These are phyloP conservation scores for Klebsormidium nitens DNA, from an alignment of 139 green algal genomes.

Conservation along the genomic window DNA sequence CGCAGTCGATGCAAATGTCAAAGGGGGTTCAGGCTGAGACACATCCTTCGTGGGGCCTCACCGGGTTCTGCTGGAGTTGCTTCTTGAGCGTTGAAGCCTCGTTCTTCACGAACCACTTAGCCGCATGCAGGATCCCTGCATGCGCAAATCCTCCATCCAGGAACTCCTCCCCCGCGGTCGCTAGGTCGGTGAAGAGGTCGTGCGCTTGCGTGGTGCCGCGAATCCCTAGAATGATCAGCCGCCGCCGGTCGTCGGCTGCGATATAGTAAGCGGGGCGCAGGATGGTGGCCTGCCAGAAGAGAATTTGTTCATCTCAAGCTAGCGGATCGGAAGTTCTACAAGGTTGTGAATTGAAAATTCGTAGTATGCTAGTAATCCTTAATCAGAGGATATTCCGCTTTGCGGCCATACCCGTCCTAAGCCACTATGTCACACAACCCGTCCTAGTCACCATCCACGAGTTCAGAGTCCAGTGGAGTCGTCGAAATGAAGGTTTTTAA, in stretches of 20 bases:
- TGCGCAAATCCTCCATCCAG: slow-evolving; percentile 6
- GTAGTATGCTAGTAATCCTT: no score
- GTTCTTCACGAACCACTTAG: slow-evolving; percentile 10
- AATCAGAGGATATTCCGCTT: no score
- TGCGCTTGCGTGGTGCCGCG: slow-evolving; percentile 7
- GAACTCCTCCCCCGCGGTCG: background rate
- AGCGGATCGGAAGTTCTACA: no score
- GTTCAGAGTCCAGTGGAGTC: no score
- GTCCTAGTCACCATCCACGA: no score
- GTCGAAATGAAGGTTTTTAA: no score
- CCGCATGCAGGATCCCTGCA: slow-evolving; percentile 14
- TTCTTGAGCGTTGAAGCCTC: background rate
- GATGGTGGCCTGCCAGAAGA: slow-evolving; percentile 10
- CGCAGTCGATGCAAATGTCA: background rate
- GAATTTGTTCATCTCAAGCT: no score
- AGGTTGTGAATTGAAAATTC: no score
- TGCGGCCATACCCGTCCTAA: no score
- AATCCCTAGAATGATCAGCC: slow-evolving; percentile 8
- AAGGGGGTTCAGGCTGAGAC: background rate
- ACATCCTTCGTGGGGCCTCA: background rate
- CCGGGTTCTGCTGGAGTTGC: background rate
- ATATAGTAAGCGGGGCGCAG: slow-evolving; percentile 19
- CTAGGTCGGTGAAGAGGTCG: slow-evolving; percentile 19
- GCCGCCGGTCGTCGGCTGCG: slow-evolving; percentile 14
- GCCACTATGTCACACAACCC: no score